Percentiles rank a stretch among this genome's conserved stretches.
These are phyloP conservation scores for Aureobasidium sp. DNA, from an alignment of 2,329 filamentous ascomycete species.

Conservation along the genomic window DNA sequence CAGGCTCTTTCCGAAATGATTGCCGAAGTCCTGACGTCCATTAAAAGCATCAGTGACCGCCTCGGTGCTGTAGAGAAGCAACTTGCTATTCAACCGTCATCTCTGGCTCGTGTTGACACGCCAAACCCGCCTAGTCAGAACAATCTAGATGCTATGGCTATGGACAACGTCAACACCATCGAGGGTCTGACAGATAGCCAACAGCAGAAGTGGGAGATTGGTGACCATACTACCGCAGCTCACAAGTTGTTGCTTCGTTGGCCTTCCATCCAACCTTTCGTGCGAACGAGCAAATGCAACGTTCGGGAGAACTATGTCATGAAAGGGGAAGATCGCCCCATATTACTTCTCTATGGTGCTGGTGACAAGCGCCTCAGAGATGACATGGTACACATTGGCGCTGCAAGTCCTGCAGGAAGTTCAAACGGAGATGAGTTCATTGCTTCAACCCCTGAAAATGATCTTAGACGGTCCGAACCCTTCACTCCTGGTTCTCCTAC, in stretches of 20 bases:
- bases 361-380: constrained; percentile 30
- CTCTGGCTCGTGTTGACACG: constrained; percentile 2
- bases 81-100: neutral
- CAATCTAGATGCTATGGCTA: constrained; percentile 8
- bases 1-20: constrained; percentile 18
- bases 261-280: constrained; percentile 35
- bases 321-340: constrained; percentile 29
- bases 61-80: constrained; percentile 22
- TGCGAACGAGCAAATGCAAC: neutral
- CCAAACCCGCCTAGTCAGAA: neutral
- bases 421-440: constrained; percentile 25
- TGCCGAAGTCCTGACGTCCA: constrained; percentile 38
- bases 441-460: constrained; percentile 35
- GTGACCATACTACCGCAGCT: constrained; percentile 84
- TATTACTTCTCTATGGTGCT: constrained; percentile 28
- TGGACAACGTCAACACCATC: neutral
- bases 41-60: constrained; percentile 30
- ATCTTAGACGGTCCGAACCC: constrained; percentile 23
- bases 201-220: constrained; percentile 18
- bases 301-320: constrained; percentile 26
- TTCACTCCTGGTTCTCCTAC: constrained; percentile 35
- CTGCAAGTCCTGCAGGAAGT: constrained; percentile 32
- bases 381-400: constrained; percentile 25
- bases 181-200: neutral
- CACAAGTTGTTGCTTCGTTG: constrained; percentile 64